Conservation (phyloP, 306 rosid species). For the Malus asiatica region DNA sequence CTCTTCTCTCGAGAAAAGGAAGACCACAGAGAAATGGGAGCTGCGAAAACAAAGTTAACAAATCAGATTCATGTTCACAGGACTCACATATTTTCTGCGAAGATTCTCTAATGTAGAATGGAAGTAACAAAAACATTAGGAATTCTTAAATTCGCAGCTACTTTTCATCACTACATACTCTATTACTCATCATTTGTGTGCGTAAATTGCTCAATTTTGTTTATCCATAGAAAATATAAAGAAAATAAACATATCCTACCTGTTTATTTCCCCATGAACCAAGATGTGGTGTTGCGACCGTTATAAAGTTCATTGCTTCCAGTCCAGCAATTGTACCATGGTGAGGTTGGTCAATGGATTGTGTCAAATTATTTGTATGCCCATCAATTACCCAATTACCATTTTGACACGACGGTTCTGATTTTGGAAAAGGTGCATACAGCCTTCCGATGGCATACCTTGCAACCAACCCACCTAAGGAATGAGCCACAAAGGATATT, state of each 20-base stretch:
- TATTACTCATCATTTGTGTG: not conserved
- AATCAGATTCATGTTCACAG: not conserved
- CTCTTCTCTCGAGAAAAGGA: constrained; percentile 89
- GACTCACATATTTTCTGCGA: not conserved
- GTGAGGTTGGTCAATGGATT: constrained; percentile 24
- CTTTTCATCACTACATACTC: not conserved
- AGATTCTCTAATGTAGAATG: not conserved
- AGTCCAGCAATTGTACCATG: constrained; percentile 73
- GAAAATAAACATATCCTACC: constrained; percentile 25
- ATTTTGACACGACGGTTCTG: constrained; percentile 23
- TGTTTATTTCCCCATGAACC: constrained; percentile 87
- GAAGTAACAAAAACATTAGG: not conserved
- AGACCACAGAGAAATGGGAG: constrained; percentile 88
- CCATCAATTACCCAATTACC: constrained; percentile 26
- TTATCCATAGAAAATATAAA: not conserved
- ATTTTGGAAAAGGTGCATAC: constrained; percentile 32
- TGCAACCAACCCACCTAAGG: constrained; percentile 92
- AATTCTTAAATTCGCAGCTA: not conserved
- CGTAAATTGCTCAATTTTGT: not conserved
- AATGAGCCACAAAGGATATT: constrained; percentile 93
- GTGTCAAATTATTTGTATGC: constrained; percentile 30
- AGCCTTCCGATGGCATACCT: constrained; percentile 91
- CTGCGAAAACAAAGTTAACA: constrained; percentile 35
- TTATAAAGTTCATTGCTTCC: constrained; percentile 85
- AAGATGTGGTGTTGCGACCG: constrained; percentile 94